Evolutionary conservation across 1,284 basidiomycete species (phyloP).

Genomic region (Cutaneotrichosporon cavernicola): DNA sequence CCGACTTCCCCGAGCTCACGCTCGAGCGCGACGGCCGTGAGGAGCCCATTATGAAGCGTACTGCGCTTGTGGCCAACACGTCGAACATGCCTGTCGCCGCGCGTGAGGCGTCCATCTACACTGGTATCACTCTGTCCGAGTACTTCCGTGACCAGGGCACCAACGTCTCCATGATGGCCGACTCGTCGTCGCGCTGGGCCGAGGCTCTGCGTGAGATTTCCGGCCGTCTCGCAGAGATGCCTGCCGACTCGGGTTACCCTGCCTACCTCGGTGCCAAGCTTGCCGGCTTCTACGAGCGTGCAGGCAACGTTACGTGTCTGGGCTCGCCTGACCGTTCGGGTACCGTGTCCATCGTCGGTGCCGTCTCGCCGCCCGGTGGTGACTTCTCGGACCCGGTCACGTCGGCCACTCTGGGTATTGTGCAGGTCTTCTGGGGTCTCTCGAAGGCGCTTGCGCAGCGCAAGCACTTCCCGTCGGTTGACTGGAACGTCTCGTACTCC

Average conservation of each 20-base stretch:
- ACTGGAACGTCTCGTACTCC: slow-evolving; percentile 98
- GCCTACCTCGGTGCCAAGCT: slow-evolving; percentile 96
- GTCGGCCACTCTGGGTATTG: slow-evolving; percentile 93
- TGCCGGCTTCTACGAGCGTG: slow-evolving; percentile 97
- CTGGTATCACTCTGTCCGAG: slow-evolving; percentile 97
- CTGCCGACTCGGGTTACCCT: slow-evolving; percentile 97
- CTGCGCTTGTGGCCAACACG: slow-evolving; percentile 97
- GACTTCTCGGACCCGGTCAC: slow-evolving; percentile 99
- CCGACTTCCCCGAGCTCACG: slow-evolving; percentile 93
- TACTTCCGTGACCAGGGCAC: slow-evolving; percentile 99
- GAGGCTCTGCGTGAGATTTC: slow-evolving; percentile 99
- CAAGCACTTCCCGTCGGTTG: slow-evolving; percentile 93
- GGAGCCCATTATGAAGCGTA: slow-evolving; percentile 99
- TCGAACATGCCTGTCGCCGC: slow-evolving; percentile 99
- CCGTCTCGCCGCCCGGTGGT: slow-evolving; percentile 97
- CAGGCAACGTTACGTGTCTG: slow-evolving; percentile 92
- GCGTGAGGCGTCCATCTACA: slow-evolving; percentile 99
- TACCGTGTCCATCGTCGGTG: slow-evolving; percentile 97
- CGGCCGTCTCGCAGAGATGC: slow-evolving; percentile 99
- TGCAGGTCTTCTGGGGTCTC: slow-evolving; percentile 79
- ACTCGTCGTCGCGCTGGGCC: slow-evolving; percentile 99
- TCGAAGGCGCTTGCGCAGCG: slow-evolving; percentile 74
- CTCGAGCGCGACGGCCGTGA: slow-evolving; percentile 86
- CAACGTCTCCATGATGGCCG: slow-evolving; percentile 99
- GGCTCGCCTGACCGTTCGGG: slow-evolving; percentile 86